Evolutionary conservation across 208 protist species (phyloP).

Genomic region (Naegleria lovaniensis): DNA sequence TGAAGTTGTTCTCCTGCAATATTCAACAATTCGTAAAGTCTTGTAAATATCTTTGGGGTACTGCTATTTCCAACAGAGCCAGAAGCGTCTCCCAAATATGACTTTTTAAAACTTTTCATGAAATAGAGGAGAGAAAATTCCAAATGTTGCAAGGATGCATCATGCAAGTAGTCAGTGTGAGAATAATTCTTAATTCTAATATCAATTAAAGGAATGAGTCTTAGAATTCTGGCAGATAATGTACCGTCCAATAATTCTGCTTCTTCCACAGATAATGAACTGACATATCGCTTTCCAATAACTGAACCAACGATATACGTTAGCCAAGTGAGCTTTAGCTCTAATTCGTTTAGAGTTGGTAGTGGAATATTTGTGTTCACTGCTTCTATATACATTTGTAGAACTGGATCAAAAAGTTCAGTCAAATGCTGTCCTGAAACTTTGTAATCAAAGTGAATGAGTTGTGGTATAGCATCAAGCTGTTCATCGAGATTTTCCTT

Average conservation of each 20-base stretch:
- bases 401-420: slow-evolving; percentile 16
- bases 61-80: background rate
- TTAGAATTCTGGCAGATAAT: slow-evolving; percentile 31
- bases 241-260: slow-evolving; percentile 40
- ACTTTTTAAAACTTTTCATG: slow-evolving; percentile 36
- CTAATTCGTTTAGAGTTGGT: background rate
- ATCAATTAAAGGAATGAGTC: slow-evolving; percentile 16
- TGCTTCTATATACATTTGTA: background rate
- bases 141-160: slow-evolving; percentile 32
- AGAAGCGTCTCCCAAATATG: slow-evolving; percentile 38
- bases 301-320: slow-evolving; percentile 43
- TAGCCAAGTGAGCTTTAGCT: slow-evolving; percentile 37
- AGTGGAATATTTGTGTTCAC: background rate
- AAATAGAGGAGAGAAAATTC: slow-evolving; percentile 39
- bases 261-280: slow-evolving; percentile 28
- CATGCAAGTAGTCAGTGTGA: background rate
- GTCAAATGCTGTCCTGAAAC: slow-evolving; percentile 26
- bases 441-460: slow-evolving; percentile 37
- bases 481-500: slow-evolving; percentile 37
- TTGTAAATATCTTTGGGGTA: background rate
- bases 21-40: slow-evolving; percentile 32
- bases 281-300: slow-evolving; percentile 30
- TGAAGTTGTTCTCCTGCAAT: slow-evolving; percentile 33
- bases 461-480: slow-evolving; percentile 33
- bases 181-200: background rate